Base-by-base conservation (phyloP, 2,329 filamentous ascomycete genomes). In the Venturia nashicola region DNA sequence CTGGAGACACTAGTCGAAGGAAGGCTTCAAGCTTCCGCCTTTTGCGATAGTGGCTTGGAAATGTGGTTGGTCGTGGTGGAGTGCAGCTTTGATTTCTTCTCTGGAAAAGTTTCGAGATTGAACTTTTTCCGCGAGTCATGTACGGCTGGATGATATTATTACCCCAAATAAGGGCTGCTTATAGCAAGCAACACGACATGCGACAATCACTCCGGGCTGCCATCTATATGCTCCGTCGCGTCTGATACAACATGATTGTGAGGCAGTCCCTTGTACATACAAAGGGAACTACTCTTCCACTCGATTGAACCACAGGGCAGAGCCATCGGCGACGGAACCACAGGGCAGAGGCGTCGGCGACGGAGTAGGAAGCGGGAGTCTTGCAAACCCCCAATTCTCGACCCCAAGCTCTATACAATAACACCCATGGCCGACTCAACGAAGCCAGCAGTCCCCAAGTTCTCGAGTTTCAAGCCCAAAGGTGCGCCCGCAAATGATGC, bases 381-480 rank as follows among this genome's bases (percentile, higher is more conserved):
- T 39, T 7, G 36, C 36, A 39, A 1, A 39, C 36, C 36, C 6
- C 36, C n/a, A n/a, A n/a, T n/a, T n/a, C n/a, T n/a, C n/a, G n/a
- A n/a, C n/a, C n/a, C n/a, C 36, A 39, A 3, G 5, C 42, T 44
- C 6, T 7, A n/a, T 16, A 4, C 16, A n/a, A n/a, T 11, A 39
- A 12, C 7, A 61, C 16, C 4, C 42, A 62, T 62, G 60, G 43
- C 60, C 34, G 60, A 62, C 4, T 36, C 39, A 36, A 18, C 5
- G 8, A 62, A 62, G n/a, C 12, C 60, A 40, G 23, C 69, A 48
- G 78, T 88, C 27, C 89, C 89, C 11, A 90, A 86, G 69, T 92
- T 93, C 71, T 79, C 84, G 23, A 92, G 89, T 67, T 93, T 92
- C 77, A 86, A 82, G 68, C 83, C 82, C 82, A 64, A 64, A 55